Evolutionary conservation across 1,284 basidiomycete species (phyloP), one percentile per base, ranked within the genome.

Genomic region (Marasmius tenuissimus): DNA sequence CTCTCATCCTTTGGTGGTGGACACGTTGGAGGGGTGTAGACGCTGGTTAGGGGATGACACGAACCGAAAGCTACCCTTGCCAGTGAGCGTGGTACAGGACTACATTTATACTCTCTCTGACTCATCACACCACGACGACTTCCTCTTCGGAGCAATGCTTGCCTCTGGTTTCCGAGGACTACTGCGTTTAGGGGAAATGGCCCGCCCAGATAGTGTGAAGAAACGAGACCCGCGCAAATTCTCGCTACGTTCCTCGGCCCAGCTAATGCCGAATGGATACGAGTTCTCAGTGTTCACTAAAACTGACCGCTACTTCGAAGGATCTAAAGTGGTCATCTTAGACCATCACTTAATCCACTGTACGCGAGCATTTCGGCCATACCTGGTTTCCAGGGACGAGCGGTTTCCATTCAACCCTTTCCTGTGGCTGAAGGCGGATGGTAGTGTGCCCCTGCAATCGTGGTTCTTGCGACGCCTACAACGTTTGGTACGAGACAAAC

Each of bases 391-490:
- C 0, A 64, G 61, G 14, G 67, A 69, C 49, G 9, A 14, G 0
- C 39, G 34, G 0, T 64, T 61, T 39, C 68, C 67, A 9, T 12
- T 60, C 35, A 35, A 66, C 38, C 60, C 59, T 1, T 33, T 55
- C 1, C 62, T 69, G 1, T 68, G 67, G 66, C 5, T 68, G 3
- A 57, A 56, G 12, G 14, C 20, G 0, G 20, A 65, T n/a, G 67
- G 73, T 1, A 16, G 22, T 2, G 37, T 66, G 4, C 70, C 70
- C 0, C 67, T 64, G 1, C 37, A 64, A 0, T 55, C 54, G 0
- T 73, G 67, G 63, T 74, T 74, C 60, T 60, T 71, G 0, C 1
- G 3, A 0, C 45, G 59, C 6, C 56, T 73, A 0, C 58, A 38
- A 3, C n/a, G 27, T 54, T 47, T n/a, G n/a, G n/a, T n/a, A n/a